These are phyloP conservation scores for Dentipellis sp. DNA, from an alignment of 768 basidiomycete genomes.

Conservation along the genomic window DNA sequence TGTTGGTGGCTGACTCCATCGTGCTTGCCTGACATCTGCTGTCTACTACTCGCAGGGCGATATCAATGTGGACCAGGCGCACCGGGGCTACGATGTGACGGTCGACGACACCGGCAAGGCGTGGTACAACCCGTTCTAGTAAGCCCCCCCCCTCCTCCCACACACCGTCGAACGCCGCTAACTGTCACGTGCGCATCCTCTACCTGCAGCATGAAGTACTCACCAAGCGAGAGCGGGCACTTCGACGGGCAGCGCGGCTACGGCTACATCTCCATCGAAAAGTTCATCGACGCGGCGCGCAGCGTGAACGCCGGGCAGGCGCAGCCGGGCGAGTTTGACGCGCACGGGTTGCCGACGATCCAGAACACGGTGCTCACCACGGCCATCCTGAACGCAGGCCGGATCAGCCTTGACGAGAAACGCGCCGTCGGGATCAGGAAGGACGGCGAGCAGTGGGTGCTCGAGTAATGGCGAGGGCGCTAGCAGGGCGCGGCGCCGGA, in stretches of 20 bases:
- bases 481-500: no score
- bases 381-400: slow-evolving; percentile 84
- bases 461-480: slow-evolving; percentile 37
- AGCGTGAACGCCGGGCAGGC: slow-evolving; percentile 65
- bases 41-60: slow-evolving; percentile 52
- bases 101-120: slow-evolving; percentile 77
- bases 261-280: slow-evolving; percentile 86
- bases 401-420: slow-evolving; percentile 86
- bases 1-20: background rate
- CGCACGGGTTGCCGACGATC: slow-evolving; percentile 78
- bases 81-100: slow-evolving; percentile 87
- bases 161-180: background rate
- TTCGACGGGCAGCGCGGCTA: slow-evolving; percentile 95
- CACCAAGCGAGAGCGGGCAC: slow-evolving; percentile 82
- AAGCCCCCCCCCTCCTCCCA: slow-evolving; percentile 22
- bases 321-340: slow-evolving; percentile 67
- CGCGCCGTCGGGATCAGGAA: slow-evolving; percentile 72
- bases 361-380: slow-evolving; percentile 82
- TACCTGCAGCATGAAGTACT: slow-evolving; percentile 78
- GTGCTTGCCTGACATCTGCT: background rate
- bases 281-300: slow-evolving; percentile 79
- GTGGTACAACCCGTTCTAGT: slow-evolving; percentile 91
- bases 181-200: background rate
- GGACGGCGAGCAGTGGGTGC: slow-evolving; percentile 51
- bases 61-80: slow-evolving; percentile 87